Percentiles rank a stretch among this genome's conserved stretches.
Conservation (phyloP, 306 rosid species). For the Glycine soja region DNA sequence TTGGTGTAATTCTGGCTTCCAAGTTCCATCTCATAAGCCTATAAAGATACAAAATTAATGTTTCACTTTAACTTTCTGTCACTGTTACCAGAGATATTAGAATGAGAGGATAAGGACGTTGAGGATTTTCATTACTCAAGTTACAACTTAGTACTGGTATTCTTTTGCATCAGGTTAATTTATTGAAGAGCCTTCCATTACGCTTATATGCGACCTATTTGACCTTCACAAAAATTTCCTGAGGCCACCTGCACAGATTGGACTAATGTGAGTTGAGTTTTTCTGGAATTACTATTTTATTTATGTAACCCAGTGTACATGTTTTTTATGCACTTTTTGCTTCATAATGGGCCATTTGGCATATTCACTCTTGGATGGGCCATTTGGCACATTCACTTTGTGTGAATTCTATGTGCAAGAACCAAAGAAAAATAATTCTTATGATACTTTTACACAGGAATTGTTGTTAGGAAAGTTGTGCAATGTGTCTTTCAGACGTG, state of each 20-base stretch:
- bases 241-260: slow-evolving; percentile 66
- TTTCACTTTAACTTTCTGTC: background rate
- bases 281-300: slow-evolving; percentile 11
- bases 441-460: background rate
- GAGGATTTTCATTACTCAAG: background rate
- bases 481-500: background rate
- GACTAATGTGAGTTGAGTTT: slow-evolving; percentile 71
- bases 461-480: background rate
- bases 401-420: no score
- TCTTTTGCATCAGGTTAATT: no score
- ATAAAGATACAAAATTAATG: background rate
- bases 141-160: slow-evolving; percentile 31
- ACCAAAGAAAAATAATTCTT: background rate
- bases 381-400: no score
- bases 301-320: background rate
- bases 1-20: slow-evolving; percentile 21
- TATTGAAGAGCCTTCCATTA: slow-evolving; percentile 79
- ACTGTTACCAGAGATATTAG: background rate
- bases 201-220: slow-evolving; percentile 70
- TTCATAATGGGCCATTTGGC: slow-evolving; percentile 19
- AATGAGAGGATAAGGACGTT: background rate
- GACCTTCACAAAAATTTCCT: slow-evolving; percentile 59
- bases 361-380: slow-evolving; percentile 14
- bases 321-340: background rate
- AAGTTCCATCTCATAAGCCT: background rate